Percentiles rank a stretch among this genome's conserved stretches.
These are phyloP conservation scores for Talaromyces proteolyticus DNA, from an alignment of 495 filamentous ascomycete genomes.

Conservation along the genomic window DNA sequence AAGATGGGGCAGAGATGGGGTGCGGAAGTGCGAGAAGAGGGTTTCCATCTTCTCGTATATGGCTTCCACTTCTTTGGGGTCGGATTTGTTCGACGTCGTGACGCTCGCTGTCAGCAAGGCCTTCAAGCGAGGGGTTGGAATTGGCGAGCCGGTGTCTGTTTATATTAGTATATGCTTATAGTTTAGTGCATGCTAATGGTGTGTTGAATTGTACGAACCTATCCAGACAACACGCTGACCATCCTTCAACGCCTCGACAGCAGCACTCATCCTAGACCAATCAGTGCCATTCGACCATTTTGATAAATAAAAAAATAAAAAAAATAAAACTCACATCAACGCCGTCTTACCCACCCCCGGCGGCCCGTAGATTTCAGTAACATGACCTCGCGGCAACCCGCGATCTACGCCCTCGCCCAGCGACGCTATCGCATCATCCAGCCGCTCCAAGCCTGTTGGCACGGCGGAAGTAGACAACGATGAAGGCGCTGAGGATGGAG, in stretches of 20 bases:
- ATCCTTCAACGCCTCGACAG: slow-evolving; percentile 54
- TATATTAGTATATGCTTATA: slow-evolving; percentile 7
- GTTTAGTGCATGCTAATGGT: background rate
- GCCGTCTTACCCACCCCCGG: slow-evolving; percentile 84
- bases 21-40: slow-evolving; percentile 40
- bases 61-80: background rate
- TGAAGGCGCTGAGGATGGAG: slow-evolving; percentile 41
- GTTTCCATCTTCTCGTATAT: slow-evolving; percentile 7
- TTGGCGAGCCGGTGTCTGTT: slow-evolving; percentile 42
- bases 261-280: slow-evolving; percentile 55
- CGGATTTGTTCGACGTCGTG: background rate
- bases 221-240: slow-evolving; percentile 73
- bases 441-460: slow-evolving; percentile 56
- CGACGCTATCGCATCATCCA: slow-evolving; percentile 49
- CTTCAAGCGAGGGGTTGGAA: slow-evolving; percentile 32
- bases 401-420: slow-evolving; percentile 6
- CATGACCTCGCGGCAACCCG: slow-evolving; percentile 67
- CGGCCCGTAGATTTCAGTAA: slow-evolving; percentile 87
- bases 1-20: slow-evolving; percentile 64
- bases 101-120: slow-evolving; percentile 21
- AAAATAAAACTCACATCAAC: slow-evolving; percentile 54
- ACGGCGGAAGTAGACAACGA: slow-evolving; percentile 18
- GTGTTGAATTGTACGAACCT: slow-evolving; percentile 49
- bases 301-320: background rate
- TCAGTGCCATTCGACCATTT: background rate